Base-by-base conservation (phyloP, 805 yeast species). In the Kuraishia floccosa region DNA sequence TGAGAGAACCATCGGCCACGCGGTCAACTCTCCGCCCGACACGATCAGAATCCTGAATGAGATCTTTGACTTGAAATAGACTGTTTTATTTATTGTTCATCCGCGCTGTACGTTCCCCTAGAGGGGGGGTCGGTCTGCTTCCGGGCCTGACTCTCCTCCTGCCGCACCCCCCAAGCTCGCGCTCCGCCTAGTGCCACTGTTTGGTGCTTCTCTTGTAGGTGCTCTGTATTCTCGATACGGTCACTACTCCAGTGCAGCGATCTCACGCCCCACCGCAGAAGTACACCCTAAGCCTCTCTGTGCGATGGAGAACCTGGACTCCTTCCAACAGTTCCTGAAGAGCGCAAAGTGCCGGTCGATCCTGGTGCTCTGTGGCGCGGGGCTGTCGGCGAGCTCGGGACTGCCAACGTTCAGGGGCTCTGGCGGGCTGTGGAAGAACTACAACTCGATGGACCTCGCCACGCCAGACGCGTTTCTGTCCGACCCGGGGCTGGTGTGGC, bases 1-100 rank as follows among this genome's bases (percentile, higher is more conserved):
- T 58, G 58, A 65, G 33, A 84, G 99, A 75, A 87, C 96, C 41
- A 77, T 83, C 41, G 99, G 98, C 48, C 97, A 91, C 54, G 75
- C 96, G 38, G 97, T 91, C 44, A 68, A 71, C 47, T 63, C 70
- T 47, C 99, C 99, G 45, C 81, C 61, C 28, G 98, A 91, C 61
- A 91, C 99, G 44, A 75, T 75, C 44, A 72, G 60, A 46, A 80
- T 83, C 63, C 73, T 91, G 58, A 81, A 76, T 55, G 95, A 91
- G 59, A 49, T 80, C 35, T 91, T 89, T 60, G 56, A 67, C 37
- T 60, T 71, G 44, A 63, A 65, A 47, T 24, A 16, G 19, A 23
- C 17, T 15, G 16, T 19, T 26, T 12, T 14, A 17, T 9, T 5
- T 10, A n/a, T 25, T 6, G 17, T 14, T 12, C 11, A n/a, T 5